Percentiles rank a stretch among this genome's conserved stretches.
Conservation (phyloP, 176 grass and related monocot genomes). For the Phragmites australis region DNA sequence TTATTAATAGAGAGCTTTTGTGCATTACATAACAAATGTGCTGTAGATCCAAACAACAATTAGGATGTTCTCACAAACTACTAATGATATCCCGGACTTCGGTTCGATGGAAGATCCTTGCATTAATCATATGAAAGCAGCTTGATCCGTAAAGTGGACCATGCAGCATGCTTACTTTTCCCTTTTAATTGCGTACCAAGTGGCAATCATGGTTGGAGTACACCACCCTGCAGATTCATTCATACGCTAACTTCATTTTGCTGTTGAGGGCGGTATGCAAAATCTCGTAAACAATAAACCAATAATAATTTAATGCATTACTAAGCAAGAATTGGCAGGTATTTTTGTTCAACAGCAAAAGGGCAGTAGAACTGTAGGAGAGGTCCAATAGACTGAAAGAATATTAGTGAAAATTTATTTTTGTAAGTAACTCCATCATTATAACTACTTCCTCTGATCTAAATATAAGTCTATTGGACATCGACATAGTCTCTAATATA, state of each 20-base stretch:
- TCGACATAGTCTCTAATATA: too few relatives aligned
- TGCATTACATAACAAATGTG: not conserved
- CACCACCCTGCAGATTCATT: not conserved
- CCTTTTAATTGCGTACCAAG: too few relatives aligned
- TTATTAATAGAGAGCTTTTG: not conserved
- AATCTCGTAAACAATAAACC: not conserved
- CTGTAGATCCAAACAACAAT: not conserved
- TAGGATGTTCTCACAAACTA: not conserved
- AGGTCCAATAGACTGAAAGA: not conserved
- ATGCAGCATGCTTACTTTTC: too few relatives aligned
- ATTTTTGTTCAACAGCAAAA: slow-evolving; percentile 37
- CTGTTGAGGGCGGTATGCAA: not conserved
- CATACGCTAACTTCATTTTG: not conserved
- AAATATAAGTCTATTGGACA: too few relatives aligned
- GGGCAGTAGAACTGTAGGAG: too few relatives aligned
- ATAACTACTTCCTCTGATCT: not conserved
- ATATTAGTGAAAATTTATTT: not conserved
- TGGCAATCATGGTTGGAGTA: too few relatives aligned
- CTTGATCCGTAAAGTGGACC: too few relatives aligned
- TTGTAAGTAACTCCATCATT: not conserved
- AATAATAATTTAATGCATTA: not conserved
- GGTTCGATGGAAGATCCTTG: slow-evolving; percentile 23
- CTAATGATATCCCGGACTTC: not conserved
- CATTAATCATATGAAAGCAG: slow-evolving; percentile 20
- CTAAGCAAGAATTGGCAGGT: slow-evolving; percentile 37